Evolutionary conservation across 164 flowering plant species (phyloP).

Genomic region (Macadamia tetraphylla): DNA sequence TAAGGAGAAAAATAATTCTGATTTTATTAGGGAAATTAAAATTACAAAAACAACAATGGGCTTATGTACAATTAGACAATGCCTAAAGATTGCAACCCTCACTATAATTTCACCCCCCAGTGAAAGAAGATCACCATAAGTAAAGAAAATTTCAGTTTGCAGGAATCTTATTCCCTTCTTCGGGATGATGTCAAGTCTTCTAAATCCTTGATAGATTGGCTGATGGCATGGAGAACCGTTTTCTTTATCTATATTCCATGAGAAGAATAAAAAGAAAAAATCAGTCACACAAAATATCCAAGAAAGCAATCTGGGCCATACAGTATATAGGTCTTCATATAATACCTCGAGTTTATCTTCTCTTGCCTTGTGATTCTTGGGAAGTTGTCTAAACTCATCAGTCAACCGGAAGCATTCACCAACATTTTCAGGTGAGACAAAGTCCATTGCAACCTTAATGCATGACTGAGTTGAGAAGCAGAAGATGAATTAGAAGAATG

Average conservation of each 20-base stretch:
- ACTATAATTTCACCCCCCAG: no score
- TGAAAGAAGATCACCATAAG: no score
- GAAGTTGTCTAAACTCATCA: conserved; percentile 17
- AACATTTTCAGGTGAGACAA: conserved; percentile 24
- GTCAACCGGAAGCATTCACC: conserved; percentile 17
- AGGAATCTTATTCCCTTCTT: no score
- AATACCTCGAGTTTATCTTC: conserved; percentile 12
- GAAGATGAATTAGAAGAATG: neutral
- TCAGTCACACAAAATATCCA: no score
- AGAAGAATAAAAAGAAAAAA: neutral
- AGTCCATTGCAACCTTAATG: conserved; percentile 21
- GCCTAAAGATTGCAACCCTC: no score
- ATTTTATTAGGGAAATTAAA: no score
- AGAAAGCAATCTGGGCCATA: no score
- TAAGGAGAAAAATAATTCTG: no score
- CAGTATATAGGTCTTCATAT: no score
- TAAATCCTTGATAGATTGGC: conserved; percentile 6
- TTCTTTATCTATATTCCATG: conserved; percentile 13
- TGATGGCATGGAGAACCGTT: conserved; percentile 15
- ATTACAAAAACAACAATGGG: no score
- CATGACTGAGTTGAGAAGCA: conserved; percentile 14
- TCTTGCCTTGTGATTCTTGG: conserved; percentile 16
- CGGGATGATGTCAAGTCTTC: neutral
- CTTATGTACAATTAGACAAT: no score
- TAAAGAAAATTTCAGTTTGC: no score